phyloP scores from a whole-genome alignment of 1,284 basidiomycete genomes.

The Blastosporella zonata region DNA sequence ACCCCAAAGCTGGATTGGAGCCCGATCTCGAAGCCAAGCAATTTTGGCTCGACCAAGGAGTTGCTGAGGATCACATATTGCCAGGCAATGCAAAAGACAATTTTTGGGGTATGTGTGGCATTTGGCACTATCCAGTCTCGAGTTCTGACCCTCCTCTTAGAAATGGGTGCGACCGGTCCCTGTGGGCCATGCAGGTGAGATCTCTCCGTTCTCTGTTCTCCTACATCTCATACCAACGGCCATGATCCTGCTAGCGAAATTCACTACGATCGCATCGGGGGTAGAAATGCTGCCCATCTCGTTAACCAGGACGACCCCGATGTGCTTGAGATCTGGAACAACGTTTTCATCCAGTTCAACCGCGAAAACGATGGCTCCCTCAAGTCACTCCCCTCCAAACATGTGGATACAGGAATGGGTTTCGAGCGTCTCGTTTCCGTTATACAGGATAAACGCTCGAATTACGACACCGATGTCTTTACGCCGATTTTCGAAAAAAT shows the following conservation, averaged over 20 bases:
- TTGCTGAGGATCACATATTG: constrained; percentile 87
- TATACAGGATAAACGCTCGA: constrained; percentile 88
- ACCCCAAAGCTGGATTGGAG: constrained; percentile 81
- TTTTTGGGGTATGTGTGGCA: constrained; percentile 83
- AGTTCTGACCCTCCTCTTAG: constrained; percentile 38
- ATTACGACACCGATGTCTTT: constrained; percentile 98
- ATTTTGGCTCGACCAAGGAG: constrained; percentile 85
- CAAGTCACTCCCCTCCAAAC: constrained; percentile 83
- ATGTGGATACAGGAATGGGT: constrained; percentile 98
- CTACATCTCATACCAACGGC: constrained; percentile 7
- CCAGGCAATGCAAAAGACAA: constrained; percentile 97
- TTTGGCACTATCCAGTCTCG: constrained; percentile 1
- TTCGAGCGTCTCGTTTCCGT: constrained; percentile 97
- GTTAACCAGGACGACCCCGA: constrained; percentile 96
- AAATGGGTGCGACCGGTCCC: constrained; percentile 98
- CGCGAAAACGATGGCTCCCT: constrained; percentile 88
- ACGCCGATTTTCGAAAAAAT: constrained; percentile 86
- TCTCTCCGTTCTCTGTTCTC: background rate
- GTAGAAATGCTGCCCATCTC: constrained; percentile 86
- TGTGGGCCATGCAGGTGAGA: constrained; percentile 91
- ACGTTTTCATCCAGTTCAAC: constrained; percentile 99
- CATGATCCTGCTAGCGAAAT: constrained; percentile 68
- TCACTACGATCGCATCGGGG: constrained; percentile 95
- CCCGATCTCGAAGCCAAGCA: constrained; percentile 88
- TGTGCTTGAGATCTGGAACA: constrained; percentile 99